phyloP scores from a whole-genome alignment of 257 asterid species.

The Gentiana macrophylla region DNA sequence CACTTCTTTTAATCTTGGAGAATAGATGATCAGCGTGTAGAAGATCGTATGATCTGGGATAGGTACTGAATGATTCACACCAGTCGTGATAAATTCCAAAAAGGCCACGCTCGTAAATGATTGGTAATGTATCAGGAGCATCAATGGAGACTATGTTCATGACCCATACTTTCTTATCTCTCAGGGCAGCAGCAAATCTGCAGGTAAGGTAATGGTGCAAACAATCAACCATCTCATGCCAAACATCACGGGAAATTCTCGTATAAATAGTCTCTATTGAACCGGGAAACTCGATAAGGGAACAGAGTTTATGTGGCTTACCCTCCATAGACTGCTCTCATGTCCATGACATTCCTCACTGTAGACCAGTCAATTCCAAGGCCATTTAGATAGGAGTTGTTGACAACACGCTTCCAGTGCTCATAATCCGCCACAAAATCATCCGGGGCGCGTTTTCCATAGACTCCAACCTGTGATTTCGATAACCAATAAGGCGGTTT shows the following conservation, averaged over 20 bases:
- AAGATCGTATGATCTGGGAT: conserved; percentile 94
- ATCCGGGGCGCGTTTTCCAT: conserved; percentile 95
- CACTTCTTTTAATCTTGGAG: conserved; percentile 72
- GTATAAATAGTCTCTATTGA: too few relatives aligned
- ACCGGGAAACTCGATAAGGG: too few relatives aligned
- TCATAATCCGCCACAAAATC: conserved; percentile 67
- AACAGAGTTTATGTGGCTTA: conserved; percentile 20
- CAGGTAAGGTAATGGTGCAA: conserved; percentile 2
- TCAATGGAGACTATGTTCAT: conserved; percentile 80
- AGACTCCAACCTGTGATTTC: conserved; percentile 76
- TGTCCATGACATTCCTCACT: conserved; percentile 95
- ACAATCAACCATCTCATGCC: too few relatives aligned
- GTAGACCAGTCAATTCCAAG: conserved; percentile 87
- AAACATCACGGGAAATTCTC: too few relatives aligned
- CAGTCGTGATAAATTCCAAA: conserved; percentile 92
- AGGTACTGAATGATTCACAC: conserved; percentile 97
- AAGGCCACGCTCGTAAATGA: conserved; percentile 81
- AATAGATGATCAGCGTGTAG: conserved; percentile 96
- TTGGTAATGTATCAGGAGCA: conserved; percentile 83
- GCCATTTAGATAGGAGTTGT: conserved; percentile 65
- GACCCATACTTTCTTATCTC: conserved; percentile 81
- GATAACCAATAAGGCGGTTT: conserved; percentile 78
- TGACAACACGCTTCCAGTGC: conserved; percentile 91
- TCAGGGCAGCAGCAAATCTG: conserved; percentile 93
- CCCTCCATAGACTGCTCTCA: conserved; percentile 99